Evolutionary conservation across 2,329 filamentous ascomycete genomes (phyloP), one percentile per base, ranked within the genome.

Genomic region (Fusarium compactum): DNA sequence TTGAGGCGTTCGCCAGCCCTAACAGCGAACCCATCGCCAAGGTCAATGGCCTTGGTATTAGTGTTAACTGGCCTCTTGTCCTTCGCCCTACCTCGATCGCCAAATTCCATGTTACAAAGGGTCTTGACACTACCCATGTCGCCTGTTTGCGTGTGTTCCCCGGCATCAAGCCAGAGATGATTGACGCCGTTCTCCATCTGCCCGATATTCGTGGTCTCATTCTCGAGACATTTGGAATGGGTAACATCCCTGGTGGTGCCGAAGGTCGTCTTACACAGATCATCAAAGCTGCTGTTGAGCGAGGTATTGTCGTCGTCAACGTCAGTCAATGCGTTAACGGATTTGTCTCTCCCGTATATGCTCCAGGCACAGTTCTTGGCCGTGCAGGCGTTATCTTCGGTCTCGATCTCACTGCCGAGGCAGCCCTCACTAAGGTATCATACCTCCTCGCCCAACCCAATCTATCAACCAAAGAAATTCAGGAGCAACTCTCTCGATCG

Each of bases 121-220:
- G 91, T 73, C 86, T 96, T 40, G 92, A 96, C 78, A 97, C 92
- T 14, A 89, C 92, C n/a, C 92, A 97, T 78, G 94, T 97, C 43
- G 94, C 94, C 22, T 96, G 94, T 78, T 84, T 97, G 74, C 91
- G 94, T 61, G 92, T 97, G 69, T 97, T 97, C 80, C 95, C 95
- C 0, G 95, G 95, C 32, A 97, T 98, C 81, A 92, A 92, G 79
- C 92, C 94, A n/a, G 91, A 94, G 77, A 97, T 97, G 92, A 87
- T 98, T 32, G 93, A 96, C 77, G 91, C 92, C 2, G 93, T 97
- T 18, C 84, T 97, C 64, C 87, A 87, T 46, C 83, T 94, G 32
- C 90, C 93, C n/a, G 89, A 90, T 48, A 85, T 98, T 16, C 89
- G 90, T 51, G 95, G 95, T 3, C 85, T 97, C 52, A 90, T 98